Conservation (phyloP, 352 stramenopile species). For the Peronospora farinosa region DNA sequence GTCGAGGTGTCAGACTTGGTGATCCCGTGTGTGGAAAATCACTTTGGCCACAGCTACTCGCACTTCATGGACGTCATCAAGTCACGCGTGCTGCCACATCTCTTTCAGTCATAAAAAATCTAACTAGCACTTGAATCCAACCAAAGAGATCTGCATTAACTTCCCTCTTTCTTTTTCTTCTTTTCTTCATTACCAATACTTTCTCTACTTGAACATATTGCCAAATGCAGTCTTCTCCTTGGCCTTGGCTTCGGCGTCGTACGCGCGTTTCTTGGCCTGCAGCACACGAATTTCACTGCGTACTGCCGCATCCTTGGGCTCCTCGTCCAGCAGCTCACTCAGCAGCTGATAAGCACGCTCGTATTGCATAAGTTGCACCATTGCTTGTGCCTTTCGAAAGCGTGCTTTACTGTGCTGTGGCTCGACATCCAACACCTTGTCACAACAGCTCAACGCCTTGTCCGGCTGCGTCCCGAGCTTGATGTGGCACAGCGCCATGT, state of each 20-base stretch:
- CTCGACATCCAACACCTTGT: slow-evolving; percentile 71
- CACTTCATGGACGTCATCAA: slow-evolving; percentile 61
- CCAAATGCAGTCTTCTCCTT: slow-evolving; percentile 57
- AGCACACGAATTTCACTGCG: slow-evolving; percentile 55
- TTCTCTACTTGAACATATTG: slow-evolving; percentile 68
- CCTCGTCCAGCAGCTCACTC: slow-evolving; percentile 39
- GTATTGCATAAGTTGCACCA: slow-evolving; percentile 51
- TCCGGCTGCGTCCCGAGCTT: slow-evolving; percentile 50
- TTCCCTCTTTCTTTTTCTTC: not conserved
- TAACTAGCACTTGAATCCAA: slow-evolving; percentile 3
- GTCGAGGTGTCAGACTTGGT: slow-evolving; percentile 71
- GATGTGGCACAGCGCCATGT: slow-evolving; percentile 80
- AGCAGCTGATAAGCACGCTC: slow-evolving; percentile 54
- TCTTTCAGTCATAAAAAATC: slow-evolving; percentile 16
- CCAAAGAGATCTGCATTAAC: slow-evolving; percentile 8
- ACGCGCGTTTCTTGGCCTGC: slow-evolving; percentile 42
- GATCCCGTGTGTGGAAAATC: slow-evolving; percentile 45
- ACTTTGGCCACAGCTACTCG: slow-evolving; percentile 78
- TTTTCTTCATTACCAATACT: not conserved
- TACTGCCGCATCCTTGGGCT: slow-evolving; percentile 67
- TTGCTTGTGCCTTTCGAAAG: slow-evolving; percentile 76
- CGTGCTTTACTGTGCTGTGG: slow-evolving; percentile 64
- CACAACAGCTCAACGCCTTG: slow-evolving; percentile 53
- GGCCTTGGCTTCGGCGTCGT: slow-evolving; percentile 49
- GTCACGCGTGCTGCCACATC: slow-evolving; percentile 39